Conservation (phyloP, 1,139 yeast genomes). For the Hansenula sp. region DNA sequence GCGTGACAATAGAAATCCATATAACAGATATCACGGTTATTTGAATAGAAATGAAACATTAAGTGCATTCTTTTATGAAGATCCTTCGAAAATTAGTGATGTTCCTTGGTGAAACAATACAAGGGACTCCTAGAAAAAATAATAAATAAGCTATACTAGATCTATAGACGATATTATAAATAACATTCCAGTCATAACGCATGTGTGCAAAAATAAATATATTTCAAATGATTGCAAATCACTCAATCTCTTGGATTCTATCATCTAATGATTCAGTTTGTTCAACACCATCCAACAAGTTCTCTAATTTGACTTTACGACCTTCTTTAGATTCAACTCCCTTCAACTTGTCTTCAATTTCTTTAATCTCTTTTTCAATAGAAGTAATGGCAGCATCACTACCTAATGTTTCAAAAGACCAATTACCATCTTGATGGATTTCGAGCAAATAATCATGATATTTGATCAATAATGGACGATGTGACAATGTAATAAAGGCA, state of each 20-base stretch:
- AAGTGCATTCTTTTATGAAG: slow-evolving; percentile 7
- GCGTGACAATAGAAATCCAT: slow-evolving; percentile 53
- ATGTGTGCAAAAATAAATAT: background rate
- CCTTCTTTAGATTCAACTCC: slow-evolving; percentile 31
- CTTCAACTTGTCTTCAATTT: slow-evolving; percentile 50
- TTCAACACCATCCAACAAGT: slow-evolving; percentile 30
- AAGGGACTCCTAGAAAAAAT: no score
- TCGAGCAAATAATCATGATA: slow-evolving; percentile 78
- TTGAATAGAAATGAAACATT: slow-evolving; percentile 24
- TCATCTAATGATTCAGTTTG: background rate
- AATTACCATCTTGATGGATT: slow-evolving; percentile 49
- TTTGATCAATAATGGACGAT: slow-evolving; percentile 79
- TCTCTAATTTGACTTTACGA: slow-evolving; percentile 22
- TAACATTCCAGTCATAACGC: background rate
- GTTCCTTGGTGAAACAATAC: background rate
- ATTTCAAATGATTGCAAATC: background rate
- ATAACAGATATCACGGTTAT: slow-evolving; percentile 43
- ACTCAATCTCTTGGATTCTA: background rate
- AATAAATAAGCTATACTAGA: background rate
- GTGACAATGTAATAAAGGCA: slow-evolving; percentile 80
- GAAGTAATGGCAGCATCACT: slow-evolving; percentile 58
- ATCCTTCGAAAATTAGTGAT: background rate
- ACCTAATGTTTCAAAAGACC: slow-evolving; percentile 47
- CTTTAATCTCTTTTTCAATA: slow-evolving; percentile 65
- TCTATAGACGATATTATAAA: no score